Conservation (phyloP, 768 basidiomycete genomes). For the Fistulinella prunicolor region DNA sequence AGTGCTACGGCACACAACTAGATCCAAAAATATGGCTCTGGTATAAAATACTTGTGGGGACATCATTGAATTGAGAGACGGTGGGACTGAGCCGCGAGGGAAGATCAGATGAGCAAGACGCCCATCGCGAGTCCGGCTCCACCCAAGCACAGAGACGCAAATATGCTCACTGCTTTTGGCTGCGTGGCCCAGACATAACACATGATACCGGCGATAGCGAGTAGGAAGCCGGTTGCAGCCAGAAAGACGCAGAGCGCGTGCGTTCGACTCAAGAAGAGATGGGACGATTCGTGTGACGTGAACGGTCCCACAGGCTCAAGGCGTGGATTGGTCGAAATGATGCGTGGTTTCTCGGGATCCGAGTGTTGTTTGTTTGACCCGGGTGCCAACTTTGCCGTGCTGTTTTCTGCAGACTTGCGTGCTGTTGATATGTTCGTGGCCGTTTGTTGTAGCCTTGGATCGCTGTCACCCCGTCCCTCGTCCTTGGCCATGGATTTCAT, state of each 20-base stretch:
- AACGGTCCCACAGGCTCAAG: conserved; percentile 52
- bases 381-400: background rate
- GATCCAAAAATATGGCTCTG: too few species aligned
- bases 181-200: conserved; percentile 51
- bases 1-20: too few species aligned
- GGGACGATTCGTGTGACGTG: conserved; percentile 34
- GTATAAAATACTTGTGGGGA: too few species aligned
- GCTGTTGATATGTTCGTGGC: background rate
- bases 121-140: conserved; percentile 29
- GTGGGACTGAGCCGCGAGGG: too few species aligned
- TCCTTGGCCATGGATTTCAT: conserved; percentile 8
- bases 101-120: too few species aligned
- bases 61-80: too few species aligned
- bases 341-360: conserved; percentile 20
- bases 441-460: conserved; percentile 1
- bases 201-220: conserved; percentile 49
- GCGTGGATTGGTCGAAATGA: conserved; percentile 47
- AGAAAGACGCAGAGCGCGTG: conserved; percentile 49
- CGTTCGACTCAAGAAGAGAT: conserved; percentile 49
- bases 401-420: background rate
- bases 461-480: conserved; percentile 8
- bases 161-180: conserved; percentile 43
- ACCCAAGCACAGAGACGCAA: conserved; percentile 39
- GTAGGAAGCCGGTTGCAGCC: conserved; percentile 46
- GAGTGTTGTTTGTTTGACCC: background rate